A percentile compares a stretch with the other conserved stretches of the same genome.
Evolutionary conservation across 2,329 filamentous ascomycete species (phyloP).

Genomic region (Penicillium capsulatum): DNA sequence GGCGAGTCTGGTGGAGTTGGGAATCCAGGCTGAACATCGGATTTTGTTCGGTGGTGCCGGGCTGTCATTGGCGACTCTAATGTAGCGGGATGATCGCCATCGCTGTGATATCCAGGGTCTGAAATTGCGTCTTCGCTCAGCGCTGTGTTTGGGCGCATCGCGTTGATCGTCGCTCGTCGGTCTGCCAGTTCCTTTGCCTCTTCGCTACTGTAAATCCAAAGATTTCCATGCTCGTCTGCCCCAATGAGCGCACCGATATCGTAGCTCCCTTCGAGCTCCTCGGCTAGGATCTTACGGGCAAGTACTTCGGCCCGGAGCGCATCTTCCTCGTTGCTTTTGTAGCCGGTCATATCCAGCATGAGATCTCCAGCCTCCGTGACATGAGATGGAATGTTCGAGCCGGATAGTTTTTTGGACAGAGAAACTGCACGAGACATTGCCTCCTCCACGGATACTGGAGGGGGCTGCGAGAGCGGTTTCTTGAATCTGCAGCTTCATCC

Average conservation of each 20-base stretch:
- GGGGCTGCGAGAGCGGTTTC: conserved; percentile 68
- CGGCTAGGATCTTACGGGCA: conserved; percentile 83
- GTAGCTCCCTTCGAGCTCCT: conserved; percentile 91
- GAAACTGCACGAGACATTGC: conserved; percentile 78
- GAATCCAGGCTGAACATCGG: conserved; percentile 65
- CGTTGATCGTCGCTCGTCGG: conserved; percentile 54
- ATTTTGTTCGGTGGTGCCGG: conserved; percentile 57
- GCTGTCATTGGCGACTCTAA: conserved; percentile 58
- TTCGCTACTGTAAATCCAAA: conserved; percentile 99
- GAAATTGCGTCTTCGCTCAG: conserved; percentile 75
- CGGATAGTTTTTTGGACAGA: conserved; percentile 80
- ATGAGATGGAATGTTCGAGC: conserved; percentile 85
- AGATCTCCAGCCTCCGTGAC: conserved; percentile 91
- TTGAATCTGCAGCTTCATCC: conserved; percentile 8
- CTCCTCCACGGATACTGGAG: conserved; percentile 65
- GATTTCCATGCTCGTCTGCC: conserved; percentile 88
- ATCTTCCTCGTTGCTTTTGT: conserved; percentile 91
- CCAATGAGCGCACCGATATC: conserved; percentile 94
- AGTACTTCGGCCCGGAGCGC: conserved; percentile 88
- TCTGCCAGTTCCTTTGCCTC: conserved; percentile 88
- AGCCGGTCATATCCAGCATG: conserved; percentile 97
- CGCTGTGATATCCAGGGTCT: conserved; percentile 93
- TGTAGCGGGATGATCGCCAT: conserved; percentile 62
- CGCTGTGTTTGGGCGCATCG: conserved; percentile 48
- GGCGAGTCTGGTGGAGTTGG: conserved; percentile 56